Evolutionary conservation across 108 stramenopile genomes (phyloP).

Genomic region (Cyclostephanos invisitatus): DNA sequence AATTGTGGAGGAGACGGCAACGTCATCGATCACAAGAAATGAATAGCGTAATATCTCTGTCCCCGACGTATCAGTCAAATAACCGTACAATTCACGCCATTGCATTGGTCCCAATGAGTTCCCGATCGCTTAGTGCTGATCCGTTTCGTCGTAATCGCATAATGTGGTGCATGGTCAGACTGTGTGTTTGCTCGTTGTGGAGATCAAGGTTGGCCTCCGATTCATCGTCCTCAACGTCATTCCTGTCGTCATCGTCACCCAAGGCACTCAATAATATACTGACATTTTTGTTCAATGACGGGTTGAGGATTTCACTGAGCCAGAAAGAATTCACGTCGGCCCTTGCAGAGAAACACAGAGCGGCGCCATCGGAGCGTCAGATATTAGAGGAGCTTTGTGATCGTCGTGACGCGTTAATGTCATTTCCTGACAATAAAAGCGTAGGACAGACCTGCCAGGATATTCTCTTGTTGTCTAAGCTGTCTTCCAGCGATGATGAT

Average conservation of each 20-base stretch:
- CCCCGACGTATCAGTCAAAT: conserved; percentile 5
- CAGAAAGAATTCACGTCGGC: conserved; percentile 58
- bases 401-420: conserved; percentile 14
- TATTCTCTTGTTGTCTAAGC: not conserved
- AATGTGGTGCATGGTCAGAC: conserved; percentile 71
- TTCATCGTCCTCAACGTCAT: conserved; percentile 17
- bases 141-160: conserved; percentile 46
- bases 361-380: conserved; percentile 77
- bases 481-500: not conserved
- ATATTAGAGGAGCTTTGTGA: conserved; percentile 60
- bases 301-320: conserved; percentile 40
- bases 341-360: conserved; percentile 72
- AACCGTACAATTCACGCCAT: conserved; percentile 52
- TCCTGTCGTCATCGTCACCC: not conserved
- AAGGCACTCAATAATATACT: conserved; percentile 44
- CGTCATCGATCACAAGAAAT: not conserved
- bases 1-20: conserved; percentile 32
- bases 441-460: not conserved
- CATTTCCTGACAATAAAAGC: not conserved
- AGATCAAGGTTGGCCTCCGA: conserved; percentile 59
- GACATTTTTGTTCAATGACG: conserved; percentile 65
- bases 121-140: conserved; percentile 39
- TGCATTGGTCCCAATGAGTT: conserved; percentile 50
- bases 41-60: not conserved
- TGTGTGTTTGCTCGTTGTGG: conserved; percentile 70